Base-by-base conservation (phyloP, 164 flowering plant genomes). In the Cinnamomum chago region DNA sequence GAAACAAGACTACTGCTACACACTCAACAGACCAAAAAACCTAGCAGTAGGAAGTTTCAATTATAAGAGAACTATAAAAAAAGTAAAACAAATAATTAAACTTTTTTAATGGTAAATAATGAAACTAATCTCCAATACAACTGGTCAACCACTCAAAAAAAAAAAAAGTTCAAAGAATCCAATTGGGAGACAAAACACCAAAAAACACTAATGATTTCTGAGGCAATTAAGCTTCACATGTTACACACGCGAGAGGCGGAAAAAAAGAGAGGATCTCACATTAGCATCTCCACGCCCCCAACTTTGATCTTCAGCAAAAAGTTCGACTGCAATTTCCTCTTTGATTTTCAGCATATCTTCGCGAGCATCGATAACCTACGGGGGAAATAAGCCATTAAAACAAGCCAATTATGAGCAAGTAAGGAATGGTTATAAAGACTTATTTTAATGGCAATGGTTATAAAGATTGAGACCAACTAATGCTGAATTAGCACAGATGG, bases 341-440 rank as follows among this genome's bases (percentile, higher is more conserved):
- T 90, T 93, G 68, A 89, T 74, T 76, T 85, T 93, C 78, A 95
- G 72, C 73, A 95, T 87, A 24, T 85, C 91, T 67, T 93, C 96
- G 33, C 86, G 82, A 76, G 84, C 75, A n/a, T 55, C 84, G 73
- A 51, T 86, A 80, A 67, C 85, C 97, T 92, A 72, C 4, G 40
- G 40, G 0, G 40, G 40, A 35, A 35, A 35, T 35, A 35, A 35
- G 40, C 40, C 40, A 35, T 35, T 35, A 35, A 35, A 35, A 35
- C 40, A 35, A 35, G 40, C 40, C 40, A 35, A 35, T 35, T 5
- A 35, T 9, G 9, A 35, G 40, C 9, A 35, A 35, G 7, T 35
- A 35, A 35, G 7, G 9, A 35, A 35, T 35, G 6, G 40, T 0
- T 35, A 35, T 35, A 6, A 5, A 35, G 40, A 35, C 9, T 35